Conservation (phyloP, 345 rosid genomes). For the Eucalyptus lansdowneana region DNA sequence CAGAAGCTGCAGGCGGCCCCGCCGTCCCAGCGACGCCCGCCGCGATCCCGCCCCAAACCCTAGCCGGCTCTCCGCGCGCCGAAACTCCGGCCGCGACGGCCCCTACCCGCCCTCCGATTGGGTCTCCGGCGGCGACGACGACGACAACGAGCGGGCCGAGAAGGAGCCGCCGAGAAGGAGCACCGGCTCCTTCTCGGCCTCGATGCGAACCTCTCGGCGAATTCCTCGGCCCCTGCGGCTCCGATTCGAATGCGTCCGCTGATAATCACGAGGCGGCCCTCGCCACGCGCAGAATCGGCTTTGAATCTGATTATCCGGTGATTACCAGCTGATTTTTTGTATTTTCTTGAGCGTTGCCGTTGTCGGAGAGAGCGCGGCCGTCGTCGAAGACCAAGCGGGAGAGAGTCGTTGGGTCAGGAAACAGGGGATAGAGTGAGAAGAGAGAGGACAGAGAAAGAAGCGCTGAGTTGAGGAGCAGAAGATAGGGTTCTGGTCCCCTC, state of each 20-base stretch:
- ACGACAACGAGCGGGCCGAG: constrained; percentile 30
- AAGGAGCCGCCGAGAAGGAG: constrained; percentile 69
- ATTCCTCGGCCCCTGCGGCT: constrained; percentile 8
- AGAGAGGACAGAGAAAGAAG: no score
- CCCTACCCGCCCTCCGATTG: constrained; percentile 6
- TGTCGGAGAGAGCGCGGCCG: no score
- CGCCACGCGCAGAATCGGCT: no score
- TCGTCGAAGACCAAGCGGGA: no score
- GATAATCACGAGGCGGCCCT: constrained; percentile 7
- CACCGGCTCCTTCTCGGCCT: constrained; percentile 45
- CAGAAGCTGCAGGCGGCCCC: not conserved
- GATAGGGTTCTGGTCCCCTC: no score
- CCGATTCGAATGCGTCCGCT: constrained; percentile 24
- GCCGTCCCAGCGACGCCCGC: not conserved
- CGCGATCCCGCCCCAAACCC: constrained; percentile 8
- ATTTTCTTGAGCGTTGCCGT: no score
- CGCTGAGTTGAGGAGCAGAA: no score
- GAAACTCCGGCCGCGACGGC: constrained; percentile 21
- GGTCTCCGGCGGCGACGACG: not conserved
- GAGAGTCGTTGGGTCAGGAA: no score
- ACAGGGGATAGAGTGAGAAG: no score
- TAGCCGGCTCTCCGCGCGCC: constrained; percentile 43
- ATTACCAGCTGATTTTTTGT: no score
- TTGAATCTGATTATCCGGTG: no score
- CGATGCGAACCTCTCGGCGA: not conserved